Evolutionary conservation across 768 basidiomycete species (phyloP).

Genomic region (Serendipita sp.): DNA sequence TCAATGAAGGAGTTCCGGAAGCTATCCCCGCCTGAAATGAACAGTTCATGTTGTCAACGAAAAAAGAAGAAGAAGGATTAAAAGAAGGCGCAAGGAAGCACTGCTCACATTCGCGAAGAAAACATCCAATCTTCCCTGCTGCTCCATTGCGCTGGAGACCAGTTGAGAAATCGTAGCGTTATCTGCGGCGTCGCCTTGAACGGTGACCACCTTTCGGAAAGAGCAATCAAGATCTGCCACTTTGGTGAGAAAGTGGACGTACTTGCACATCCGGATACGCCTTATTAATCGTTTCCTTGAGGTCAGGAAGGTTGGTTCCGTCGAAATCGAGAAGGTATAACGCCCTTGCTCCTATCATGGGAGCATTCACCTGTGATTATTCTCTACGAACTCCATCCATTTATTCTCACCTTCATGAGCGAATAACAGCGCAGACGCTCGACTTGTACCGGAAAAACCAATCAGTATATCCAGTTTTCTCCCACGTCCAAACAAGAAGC

Average conservation of each 20-base stretch:
- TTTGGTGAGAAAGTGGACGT: slow-evolving; percentile 9
- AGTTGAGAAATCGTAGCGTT: slow-evolving; percentile 48
- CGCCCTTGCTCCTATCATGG: slow-evolving; percentile 67
- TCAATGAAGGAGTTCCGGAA: slow-evolving; percentile 18
- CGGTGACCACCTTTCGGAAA: slow-evolving; percentile 44
- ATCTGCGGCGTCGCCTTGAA: slow-evolving; percentile 75
- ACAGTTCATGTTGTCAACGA: neutral
- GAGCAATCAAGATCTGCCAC: neutral
- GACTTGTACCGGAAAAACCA: slow-evolving; percentile 26
- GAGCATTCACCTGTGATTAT: neutral
- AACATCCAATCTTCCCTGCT: slow-evolving; percentile 78
- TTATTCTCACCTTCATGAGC: slow-evolving; percentile 54
- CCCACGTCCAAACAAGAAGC: slow-evolving; percentile 15
- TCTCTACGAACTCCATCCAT: neutral
- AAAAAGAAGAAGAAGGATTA: neutral
- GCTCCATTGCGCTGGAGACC: slow-evolving; percentile 56
- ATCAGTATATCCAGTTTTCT: too few relatives aligned
- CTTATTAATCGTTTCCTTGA: slow-evolving; percentile 50
- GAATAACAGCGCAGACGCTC: slow-evolving; percentile 54
- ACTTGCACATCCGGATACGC: slow-evolving; percentile 72
- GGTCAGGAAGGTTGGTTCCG: slow-evolving; percentile 46
- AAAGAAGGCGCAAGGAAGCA: neutral
- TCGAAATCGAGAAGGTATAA: slow-evolving; percentile 66
- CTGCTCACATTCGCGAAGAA: slow-evolving; percentile 82
- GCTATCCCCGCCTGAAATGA: slow-evolving; percentile 49